phyloP scores from a whole-genome alignment of 257 asterid genomes.

The Petrea volubilis region DNA sequence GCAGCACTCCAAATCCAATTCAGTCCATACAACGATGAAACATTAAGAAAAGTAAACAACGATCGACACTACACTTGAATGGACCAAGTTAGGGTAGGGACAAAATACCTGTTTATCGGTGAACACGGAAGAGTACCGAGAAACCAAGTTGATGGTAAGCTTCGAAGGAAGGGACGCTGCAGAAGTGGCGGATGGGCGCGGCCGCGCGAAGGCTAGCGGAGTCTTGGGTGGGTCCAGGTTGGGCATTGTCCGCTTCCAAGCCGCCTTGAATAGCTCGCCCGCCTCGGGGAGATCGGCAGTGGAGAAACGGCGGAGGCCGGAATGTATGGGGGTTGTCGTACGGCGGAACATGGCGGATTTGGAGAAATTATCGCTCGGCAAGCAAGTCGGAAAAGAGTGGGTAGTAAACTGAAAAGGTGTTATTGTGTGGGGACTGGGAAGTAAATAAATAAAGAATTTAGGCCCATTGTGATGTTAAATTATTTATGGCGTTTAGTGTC shows the following conservation, averaged over 20 bases:
- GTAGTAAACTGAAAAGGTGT: too few relatives aligned
- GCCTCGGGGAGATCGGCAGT: constrained; percentile 23
- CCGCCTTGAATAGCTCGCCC: constrained; percentile 46
- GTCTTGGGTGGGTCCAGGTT: constrained; percentile 56
- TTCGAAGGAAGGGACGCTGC: constrained; percentile 30
- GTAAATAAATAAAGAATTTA: background rate
- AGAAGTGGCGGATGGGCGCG: constrained; percentile 45
- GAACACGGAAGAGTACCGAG: too few relatives aligned
- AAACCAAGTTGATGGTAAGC: too few relatives aligned
- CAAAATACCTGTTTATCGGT: too few relatives aligned
- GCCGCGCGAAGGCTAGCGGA: constrained; percentile 51
- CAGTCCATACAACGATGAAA: background rate
- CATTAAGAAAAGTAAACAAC: background rate
- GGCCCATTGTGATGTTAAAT: too few relatives aligned
- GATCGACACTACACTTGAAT: background rate
- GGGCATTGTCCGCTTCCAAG: constrained; percentile 52
- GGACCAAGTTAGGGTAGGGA: too few relatives aligned
- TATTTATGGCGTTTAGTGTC: too few relatives aligned
- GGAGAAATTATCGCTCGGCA: constrained; percentile 34
- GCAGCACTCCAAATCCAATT: too few relatives aligned
- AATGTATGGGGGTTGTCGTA: constrained; percentile 26
- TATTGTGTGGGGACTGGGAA: background rate
- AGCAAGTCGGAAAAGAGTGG: constrained; percentile 33
- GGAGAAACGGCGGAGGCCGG: constrained; percentile 38
- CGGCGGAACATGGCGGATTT: constrained; percentile 40